Base-by-base conservation (phyloP, 208 protist genomes). In the Acanthamoeba royreba region DNA sequence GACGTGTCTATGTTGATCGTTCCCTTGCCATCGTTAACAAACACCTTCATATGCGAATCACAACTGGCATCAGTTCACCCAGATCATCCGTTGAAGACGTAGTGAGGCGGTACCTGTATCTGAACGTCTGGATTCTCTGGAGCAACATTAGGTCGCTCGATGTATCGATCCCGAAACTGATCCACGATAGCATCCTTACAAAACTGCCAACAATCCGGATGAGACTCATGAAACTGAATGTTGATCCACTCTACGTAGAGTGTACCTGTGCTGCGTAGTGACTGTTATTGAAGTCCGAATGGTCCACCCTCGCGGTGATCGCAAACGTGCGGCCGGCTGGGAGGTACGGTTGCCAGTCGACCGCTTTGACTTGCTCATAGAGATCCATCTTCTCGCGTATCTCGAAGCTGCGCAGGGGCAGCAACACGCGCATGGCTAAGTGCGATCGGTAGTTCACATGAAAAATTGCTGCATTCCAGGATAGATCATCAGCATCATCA, bases 161-260 rank as follows among this genome's bases (percentile, higher is more conserved):
- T 38, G 19, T 55, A 28, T 8, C 35, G 31, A 8, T 66, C 83
- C 2, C 33, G n/a, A 38, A 35, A 69, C 83, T 90, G 83, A 22
- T 90, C 83, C 19, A 90, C 53, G 33, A 90, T 43, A 52, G 83
- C 83, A 11, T 90, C 83, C 49, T 90, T 90, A 33, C 83, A 90
- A 5, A 69, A 35, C 83, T 88, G 40, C 1, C 19, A 15, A 11
- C 9, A 25, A 38, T 9, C 13, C 9, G 58, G 28, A 66, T 28
- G 5, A 22, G 22, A 28, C 55, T 22, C 55, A 66, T 3, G 33
- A 22, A 28, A 66, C 55, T 8, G n/a, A 13, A 5, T 8, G 55
- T 28, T 1, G 0, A 31, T 66, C 28, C 55, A 25, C 1, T 4
- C 11, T 22, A 55, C 19, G 49, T 17, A 28, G 52, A 25, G 22